These are phyloP conservation scores for Nitzschia palea DNA, from an alignment of 108 stramenopile genomes.

Conservation along the genomic window DNA sequence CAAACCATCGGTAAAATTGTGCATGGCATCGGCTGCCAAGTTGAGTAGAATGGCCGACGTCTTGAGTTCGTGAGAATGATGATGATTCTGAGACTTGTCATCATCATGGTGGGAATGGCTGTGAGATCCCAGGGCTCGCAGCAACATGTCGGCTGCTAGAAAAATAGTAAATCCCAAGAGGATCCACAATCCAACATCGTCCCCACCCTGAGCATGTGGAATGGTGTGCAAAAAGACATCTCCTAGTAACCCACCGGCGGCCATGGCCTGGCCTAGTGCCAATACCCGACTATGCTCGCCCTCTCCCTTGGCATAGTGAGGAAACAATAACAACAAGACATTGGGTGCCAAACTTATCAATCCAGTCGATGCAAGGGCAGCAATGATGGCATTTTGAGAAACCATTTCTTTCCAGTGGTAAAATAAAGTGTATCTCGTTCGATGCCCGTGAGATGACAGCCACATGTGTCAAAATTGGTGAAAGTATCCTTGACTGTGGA, in stretches of 20 bases:
- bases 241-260: conserved; percentile 79
- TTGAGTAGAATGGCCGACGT: conserved; percentile 63
- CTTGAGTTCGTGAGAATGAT: conserved; percentile 11
- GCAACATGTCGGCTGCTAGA: conserved; percentile 67
- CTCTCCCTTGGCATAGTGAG: conserved; percentile 48
- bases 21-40: conserved; percentile 81
- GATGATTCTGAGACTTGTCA: conserved; percentile 11
- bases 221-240: conserved; percentile 87
- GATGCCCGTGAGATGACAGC: no score
- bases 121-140: conserved; percentile 52
- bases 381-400: conserved; percentile 18
- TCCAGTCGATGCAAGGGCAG: conserved; percentile 26
- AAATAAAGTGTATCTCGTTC: no score
- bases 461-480: no score
- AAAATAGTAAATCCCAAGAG: conserved; percentile 73
- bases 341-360: conserved; percentile 84
- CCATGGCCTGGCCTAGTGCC: conserved; percentile 75
- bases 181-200: conserved; percentile 58
- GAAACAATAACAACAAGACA: conserved; percentile 72
- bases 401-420: no score
- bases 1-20: conserved; percentile 74
- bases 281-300: conserved; percentile 37
- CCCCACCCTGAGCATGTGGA: conserved; percentile 48
- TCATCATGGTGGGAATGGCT: conserved; percentile 18
- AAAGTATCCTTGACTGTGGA: no score